Percentiles rank a stretch among this genome's conserved stretches.
Conservation (phyloP, 352 stramenopile species). For the Saprolegnia diclina region DNA sequence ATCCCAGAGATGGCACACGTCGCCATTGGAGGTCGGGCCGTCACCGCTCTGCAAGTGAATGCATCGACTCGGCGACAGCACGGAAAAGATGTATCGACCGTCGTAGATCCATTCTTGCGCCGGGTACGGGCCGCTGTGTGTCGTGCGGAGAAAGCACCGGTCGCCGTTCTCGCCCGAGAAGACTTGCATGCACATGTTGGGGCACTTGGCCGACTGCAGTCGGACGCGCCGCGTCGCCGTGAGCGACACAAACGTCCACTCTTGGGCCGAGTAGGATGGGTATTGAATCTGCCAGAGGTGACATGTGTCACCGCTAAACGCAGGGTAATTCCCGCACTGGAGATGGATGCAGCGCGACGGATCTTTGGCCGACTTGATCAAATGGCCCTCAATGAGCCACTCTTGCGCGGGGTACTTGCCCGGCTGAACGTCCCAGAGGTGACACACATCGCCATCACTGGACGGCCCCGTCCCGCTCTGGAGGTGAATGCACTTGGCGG, state of each 20-base stretch:
- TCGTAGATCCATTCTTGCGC: background rate
- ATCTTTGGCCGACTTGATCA: slow-evolving; percentile 6
- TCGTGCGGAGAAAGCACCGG: background rate
- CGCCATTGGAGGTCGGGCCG: background rate
- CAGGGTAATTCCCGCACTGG: background rate
- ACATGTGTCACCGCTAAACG: background rate
- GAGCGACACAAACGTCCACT: background rate
- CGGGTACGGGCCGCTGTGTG: background rate
- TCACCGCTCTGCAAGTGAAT: background rate
- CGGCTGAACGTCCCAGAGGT: background rate
- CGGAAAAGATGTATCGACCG: background rate
- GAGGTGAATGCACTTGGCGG: background rate
- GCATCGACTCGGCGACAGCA: background rate
- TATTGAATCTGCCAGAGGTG: background rate
- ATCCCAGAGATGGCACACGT: background rate
- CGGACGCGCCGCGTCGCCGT: too few species aligned
- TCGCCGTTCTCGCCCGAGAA: background rate
- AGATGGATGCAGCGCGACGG: background rate
- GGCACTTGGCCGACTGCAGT: background rate
- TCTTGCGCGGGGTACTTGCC: background rate
- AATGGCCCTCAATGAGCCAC: background rate
- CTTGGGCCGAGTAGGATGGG: background rate
- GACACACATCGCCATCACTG: background rate
- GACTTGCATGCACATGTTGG: background rate
- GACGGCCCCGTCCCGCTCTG: background rate